Conservation (phyloP, 2,329 filamentous ascomycete genomes). For the Amauroascus verrucosus region DNA sequence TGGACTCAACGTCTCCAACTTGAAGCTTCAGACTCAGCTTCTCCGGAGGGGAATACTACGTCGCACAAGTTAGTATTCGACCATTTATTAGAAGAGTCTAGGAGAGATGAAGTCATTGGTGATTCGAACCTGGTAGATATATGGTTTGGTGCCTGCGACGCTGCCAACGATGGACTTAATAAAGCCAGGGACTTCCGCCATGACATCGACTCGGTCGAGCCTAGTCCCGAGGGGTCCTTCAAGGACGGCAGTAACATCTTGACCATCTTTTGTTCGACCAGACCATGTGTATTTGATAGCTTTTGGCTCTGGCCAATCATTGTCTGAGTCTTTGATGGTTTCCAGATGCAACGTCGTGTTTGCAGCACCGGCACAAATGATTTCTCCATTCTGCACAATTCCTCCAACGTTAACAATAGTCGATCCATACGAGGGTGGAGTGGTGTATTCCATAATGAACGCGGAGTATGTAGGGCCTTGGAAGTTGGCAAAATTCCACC, state of each 20-base stretch:
- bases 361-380: conserved; percentile 60
- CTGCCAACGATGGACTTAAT: conserved; percentile 87
- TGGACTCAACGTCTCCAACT: conserved; percentile 65
- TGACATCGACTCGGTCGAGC: conserved; percentile 80
- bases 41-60: conserved; percentile 57
- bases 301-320: conserved; percentile 80
- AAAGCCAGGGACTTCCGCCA: conserved; percentile 91
- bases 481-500: conserved; percentile 91
- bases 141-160: conserved; percentile 85
- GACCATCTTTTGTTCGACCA: conserved; percentile 66
- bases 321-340: conserved; percentile 61
- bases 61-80: conserved; percentile 18
- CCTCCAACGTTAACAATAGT: conserved; percentile 75
- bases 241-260: conserved; percentile 58
- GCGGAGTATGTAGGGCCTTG: conserved; percentile 80
- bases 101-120: not conserved
- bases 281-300: conserved; percentile 66
- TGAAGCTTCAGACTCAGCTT: conserved; percentile 71
- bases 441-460: conserved; percentile 91
- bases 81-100: not conserved
- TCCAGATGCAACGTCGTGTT: conserved; percentile 60
- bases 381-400: conserved; percentile 68
- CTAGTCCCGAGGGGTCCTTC: conserved; percentile 58
- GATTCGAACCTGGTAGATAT: conserved; percentile 77
- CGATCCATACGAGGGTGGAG: conserved; percentile 81